These are phyloP conservation scores for Zizania palustris DNA, from an alignment of 202 grass and related monocot genomes.

Conservation along the genomic window DNA sequence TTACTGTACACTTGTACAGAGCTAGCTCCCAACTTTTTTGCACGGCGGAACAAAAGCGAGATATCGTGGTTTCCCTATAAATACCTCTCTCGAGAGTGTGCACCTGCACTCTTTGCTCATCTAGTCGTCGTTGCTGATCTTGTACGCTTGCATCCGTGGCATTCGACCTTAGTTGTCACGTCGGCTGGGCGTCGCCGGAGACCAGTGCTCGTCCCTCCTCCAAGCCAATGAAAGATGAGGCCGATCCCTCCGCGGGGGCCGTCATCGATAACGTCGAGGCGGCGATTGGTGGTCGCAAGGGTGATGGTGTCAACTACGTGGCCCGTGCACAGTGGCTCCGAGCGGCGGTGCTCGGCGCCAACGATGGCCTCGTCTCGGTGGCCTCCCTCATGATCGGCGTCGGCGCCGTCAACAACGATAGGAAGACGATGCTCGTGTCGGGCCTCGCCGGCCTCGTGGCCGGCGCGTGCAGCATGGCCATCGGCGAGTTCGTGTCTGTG, in stretches of 20 bases:
- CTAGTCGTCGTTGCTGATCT: not conserved
- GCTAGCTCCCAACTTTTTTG: not conserved
- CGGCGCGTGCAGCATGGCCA: conserved; percentile 77
- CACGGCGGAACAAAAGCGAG: not conserved
- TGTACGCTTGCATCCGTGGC: conserved; percentile 42
- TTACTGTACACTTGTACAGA: too few relatives aligned
- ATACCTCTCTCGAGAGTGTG: conserved; percentile 19
- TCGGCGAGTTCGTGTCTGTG: conserved; percentile 79
- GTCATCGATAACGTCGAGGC: conserved; percentile 23
- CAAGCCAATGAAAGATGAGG: not conserved
- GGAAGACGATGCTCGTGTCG: conserved; percentile 30
- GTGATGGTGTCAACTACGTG: conserved; percentile 16
- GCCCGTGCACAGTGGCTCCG: conserved; percentile 61
- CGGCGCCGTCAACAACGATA: conserved; percentile 40
- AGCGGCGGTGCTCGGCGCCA: conserved; percentile 66
- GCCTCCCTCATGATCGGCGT: conserved; percentile 69
- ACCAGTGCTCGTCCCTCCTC: not conserved
- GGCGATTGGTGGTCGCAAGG: not conserved
- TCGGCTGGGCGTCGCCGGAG: conserved; percentile 27
- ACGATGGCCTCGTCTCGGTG: conserved; percentile 71
- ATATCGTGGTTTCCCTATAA: conserved; percentile 37
- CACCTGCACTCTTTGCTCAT: not conserved
- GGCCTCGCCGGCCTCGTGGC: conserved; percentile 63
- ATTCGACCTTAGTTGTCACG: conserved; percentile 42
- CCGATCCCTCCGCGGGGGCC: not conserved